Evolutionary conservation across 73 alveolate species (phyloP), one percentile per base, ranked within the genome.

Genomic region (Paraurostyla sp.): DNA sequence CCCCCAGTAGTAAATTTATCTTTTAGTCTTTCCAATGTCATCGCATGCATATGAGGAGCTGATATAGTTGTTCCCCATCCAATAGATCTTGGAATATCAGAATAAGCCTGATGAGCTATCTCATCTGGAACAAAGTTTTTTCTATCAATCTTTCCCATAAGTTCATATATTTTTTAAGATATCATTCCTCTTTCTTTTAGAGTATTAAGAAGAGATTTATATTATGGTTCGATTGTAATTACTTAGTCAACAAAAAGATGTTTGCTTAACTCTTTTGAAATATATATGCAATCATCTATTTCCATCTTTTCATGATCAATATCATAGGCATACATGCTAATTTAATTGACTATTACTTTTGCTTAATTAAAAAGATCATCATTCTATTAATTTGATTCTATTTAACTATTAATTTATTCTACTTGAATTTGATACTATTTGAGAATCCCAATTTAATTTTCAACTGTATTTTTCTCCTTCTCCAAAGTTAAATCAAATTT

Each of bases 31-130:
- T 90, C 93, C 32, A 95, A 86, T 11, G 98, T 96, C 87, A 49
- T 52, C 0, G 98, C 98, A 86, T 96, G 99, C 98, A 96, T 95
- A 80, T 93, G 98, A 20, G 99, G 99, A 18, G 99, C 98, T 15
- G 98, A 95, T 23, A 96, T 96, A 6, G 97, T 95, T 40, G 96
- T 96, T 58, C 90, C 87, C 80, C 87, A 97, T 22, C 98, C 98
- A 46, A 97, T 88, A 54, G 92, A 63, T 83, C 88, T 54, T 16
- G 99, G 99, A 15, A 80, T 0, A 82, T 96, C 97, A 9, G 16
- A 3, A 71, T 95, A 96, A 23, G 92, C 78, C 50, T 65, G 13
- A 15, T 49, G 0, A 38, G 2, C 13, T 20, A 1, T 9, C 49
- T 83, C 92, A 0, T 83, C 92, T 13, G 83, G 43, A 25, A 88